These are phyloP conservation scores for Coemansia sp. DNA, from an alignment of 192 early-diverging fungal species.

Conservation along the genomic window DNA sequence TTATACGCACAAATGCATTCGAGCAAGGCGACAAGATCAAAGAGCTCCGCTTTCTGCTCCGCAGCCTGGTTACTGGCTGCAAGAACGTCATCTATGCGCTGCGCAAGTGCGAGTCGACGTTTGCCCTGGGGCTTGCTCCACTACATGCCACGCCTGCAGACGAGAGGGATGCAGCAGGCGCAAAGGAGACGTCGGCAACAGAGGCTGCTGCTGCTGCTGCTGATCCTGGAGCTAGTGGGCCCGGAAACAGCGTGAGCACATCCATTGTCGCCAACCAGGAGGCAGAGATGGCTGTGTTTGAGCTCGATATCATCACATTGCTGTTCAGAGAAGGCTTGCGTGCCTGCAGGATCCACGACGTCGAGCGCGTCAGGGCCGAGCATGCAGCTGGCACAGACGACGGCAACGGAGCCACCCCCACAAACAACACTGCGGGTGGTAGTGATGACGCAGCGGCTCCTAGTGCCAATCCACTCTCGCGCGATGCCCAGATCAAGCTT, in stretches of 20 bases:
- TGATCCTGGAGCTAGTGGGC: neutral
- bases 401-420: neutral
- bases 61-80: conserved; percentile 84
- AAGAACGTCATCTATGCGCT: conserved; percentile 79
- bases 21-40: conserved; percentile 53
- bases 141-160: conserved; percentile 5
- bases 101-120: conserved; percentile 66
- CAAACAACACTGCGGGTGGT: no score
- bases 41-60: conserved; percentile 85
- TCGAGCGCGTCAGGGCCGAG: conserved; percentile 31
- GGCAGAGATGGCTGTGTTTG: conserved; percentile 45
- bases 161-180: neutral
- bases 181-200: neutral
- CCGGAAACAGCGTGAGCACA: neutral
- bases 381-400: neutral
- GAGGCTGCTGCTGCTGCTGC: neutral
- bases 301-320: conserved; percentile 44
- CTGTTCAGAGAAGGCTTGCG: conserved; percentile 53
- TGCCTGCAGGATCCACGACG: conserved; percentile 50
- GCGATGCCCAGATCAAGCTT: conserved; percentile 58
- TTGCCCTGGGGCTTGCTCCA: conserved; percentile 44
- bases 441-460: neutral
- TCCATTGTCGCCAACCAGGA: conserved; percentile 32
- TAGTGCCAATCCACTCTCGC: conserved; percentile 6
- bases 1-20: conserved; percentile 50